phyloP scores from a whole-genome alignment of 2,329 filamentous ascomycete genomes.

The Setomelanomma holmii region DNA sequence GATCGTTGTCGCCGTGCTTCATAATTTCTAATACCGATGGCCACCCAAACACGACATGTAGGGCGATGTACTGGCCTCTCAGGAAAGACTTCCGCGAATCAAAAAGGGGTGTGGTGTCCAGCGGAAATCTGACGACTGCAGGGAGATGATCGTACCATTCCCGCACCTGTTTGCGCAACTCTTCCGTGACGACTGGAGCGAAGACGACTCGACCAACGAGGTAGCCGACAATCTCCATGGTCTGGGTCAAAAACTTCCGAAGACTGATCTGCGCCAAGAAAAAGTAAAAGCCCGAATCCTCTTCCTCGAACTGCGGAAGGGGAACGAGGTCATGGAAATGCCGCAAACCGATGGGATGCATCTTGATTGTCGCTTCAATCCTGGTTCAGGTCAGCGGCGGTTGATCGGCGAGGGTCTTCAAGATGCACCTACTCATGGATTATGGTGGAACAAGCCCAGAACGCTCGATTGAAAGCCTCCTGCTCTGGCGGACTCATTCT shows the following conservation, averaged over 20 bases:
- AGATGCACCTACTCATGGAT: conserved; percentile 24
- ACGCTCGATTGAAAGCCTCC: conserved; percentile 34
- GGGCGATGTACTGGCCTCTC: conserved; percentile 34
- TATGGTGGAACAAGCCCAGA: conserved; percentile 36
- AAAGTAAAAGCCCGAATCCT: conserved; percentile 36
- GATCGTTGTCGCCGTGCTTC: conserved; percentile 24
- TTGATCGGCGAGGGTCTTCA: no score
- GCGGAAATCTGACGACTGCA: conserved; percentile 27
- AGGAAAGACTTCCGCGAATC: conserved; percentile 36
- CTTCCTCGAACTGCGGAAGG: conserved; percentile 35
- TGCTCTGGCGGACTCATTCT: conserved; percentile 24
- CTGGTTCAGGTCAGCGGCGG: not conserved
- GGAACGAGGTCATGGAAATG: conserved; percentile 39
- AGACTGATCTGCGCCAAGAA: conserved; percentile 38
- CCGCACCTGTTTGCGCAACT: conserved; percentile 31
- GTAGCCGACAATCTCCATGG: conserved; percentile 38
- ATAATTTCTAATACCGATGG: conserved; percentile 35
- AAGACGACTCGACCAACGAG: conserved; percentile 33
- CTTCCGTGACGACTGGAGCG: conserved; percentile 31
- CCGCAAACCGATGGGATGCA: conserved; percentile 36
- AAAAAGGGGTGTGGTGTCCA: conserved; percentile 34
- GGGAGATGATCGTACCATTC: conserved; percentile 40
- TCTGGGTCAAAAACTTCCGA: conserved; percentile 35
- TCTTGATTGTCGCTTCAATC: conserved; percentile 37
- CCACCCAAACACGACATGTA: conserved; percentile 39